Base-by-base conservation (phyloP, 352 stramenopile genomes). In the Vaucheria bursata region DNA sequence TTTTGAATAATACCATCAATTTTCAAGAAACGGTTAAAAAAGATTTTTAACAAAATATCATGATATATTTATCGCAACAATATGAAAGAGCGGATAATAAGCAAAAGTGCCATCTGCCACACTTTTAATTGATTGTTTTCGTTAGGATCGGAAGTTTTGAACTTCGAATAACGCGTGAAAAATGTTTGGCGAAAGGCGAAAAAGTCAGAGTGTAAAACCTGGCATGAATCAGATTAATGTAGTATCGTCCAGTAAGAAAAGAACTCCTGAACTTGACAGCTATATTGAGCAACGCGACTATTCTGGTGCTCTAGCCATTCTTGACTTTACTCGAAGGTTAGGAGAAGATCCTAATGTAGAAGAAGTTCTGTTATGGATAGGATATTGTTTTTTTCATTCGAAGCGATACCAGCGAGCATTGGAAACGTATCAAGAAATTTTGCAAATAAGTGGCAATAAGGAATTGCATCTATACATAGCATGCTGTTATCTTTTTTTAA, bases 381-480 rank as follows among this genome's bases (percentile, higher is more conserved):
- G 88, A 0, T 98, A 98, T 86, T 94, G 91, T 68, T 91, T 91
- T 18, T 97, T 96, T 74, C 93, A 97, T 80, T 73, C 97, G 32
- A 92, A 92, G 38, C 91, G 97, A 79, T 97, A 97, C 86, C 88
- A 97, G 82, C 87, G 90, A 34, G 87, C 94, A 12, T 87, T 97
- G 66, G 92, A 97, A 71, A 87, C 88, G 35, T 97, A 97, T 81
- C 82, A 92, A 29, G 88, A 92, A 73, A 82, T 65, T 3, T 12
- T 50, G 64, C 12, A 76, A 7, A 75, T 36, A 40, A 67, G 50
- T 12, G 53, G 53, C 0, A 29, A 25, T 71, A 84, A 89, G 38
- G 89, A 96, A 74, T 87, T 95, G 35, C 88, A 85, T 73, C 85
- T 98, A 7, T 97, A 92, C 75, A 85, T 92, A 31, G 91, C 91